These are phyloP conservation scores for Tuber indicum DNA, from an alignment of 495 filamentous ascomycete genomes.

Conservation along the genomic window DNA sequence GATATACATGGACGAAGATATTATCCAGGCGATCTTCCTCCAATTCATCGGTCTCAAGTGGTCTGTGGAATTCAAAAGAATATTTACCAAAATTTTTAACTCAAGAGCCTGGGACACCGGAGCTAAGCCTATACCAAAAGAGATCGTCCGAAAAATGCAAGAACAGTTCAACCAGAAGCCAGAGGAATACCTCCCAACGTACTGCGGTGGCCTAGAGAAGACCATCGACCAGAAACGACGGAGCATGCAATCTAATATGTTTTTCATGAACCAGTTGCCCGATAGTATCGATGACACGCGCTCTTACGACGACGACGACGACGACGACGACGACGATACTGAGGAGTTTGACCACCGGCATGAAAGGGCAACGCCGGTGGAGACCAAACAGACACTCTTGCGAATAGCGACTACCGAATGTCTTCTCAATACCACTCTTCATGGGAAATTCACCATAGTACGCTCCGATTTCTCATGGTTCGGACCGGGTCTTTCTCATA, in stretches of 20 bases:
- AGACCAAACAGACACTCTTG: conserved; percentile 56
- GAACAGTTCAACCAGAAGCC: conserved; percentile 49
- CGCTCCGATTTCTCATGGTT: conserved; percentile 60
- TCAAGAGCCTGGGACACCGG: conserved; percentile 47
- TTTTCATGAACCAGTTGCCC: conserved; percentile 52
- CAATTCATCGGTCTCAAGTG: conserved; percentile 60
- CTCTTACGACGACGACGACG: conserved; percentile 9
- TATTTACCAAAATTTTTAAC: conserved; percentile 47
- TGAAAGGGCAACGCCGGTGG: conserved; percentile 46
- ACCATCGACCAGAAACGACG: conserved; percentile 18
- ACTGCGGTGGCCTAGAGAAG: not conserved
- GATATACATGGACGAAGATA: conserved; percentile 61
- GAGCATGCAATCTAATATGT: conserved; percentile 43
- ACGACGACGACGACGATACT: not conserved
- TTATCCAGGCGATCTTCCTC: conserved; percentile 59
- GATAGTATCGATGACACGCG: conserved; percentile 48
- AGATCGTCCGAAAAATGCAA: conserved; percentile 42
- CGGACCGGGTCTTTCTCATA: conserved; percentile 56
- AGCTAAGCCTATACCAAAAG: conserved; percentile 44
- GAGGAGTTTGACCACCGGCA: not conserved
- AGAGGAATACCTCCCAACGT: not conserved
- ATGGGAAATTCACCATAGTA: conserved; percentile 55
- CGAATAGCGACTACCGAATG: conserved; percentile 59
- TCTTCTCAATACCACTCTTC: conserved; percentile 53
- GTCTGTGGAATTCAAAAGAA: conserved; percentile 52